Evolutionary conservation across 352 stramenopile genomes (phyloP), one percentile per base, ranked within the genome.

Genomic region (Globisporangium barbulae): DNA sequence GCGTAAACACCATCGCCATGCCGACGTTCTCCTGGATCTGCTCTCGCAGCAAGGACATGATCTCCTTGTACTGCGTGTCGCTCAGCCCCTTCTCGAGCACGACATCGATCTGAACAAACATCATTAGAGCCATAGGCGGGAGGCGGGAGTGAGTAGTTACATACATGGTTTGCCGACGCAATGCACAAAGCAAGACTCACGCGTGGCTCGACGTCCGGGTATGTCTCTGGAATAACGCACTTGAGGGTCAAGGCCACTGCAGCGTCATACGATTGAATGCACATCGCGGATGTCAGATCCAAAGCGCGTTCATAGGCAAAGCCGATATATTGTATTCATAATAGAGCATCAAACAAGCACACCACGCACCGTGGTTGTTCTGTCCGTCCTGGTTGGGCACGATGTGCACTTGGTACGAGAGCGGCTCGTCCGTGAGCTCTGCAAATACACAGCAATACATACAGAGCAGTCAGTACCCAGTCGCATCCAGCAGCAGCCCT

Each of bases 1-100:
- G 58, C 53, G 83, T 93, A 71, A 91, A 96, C 63, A 94, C 88
- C 85, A 94, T 94, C 50, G 84, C 83, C 83, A 96, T 94, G 54
- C 85, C 85, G 56, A 90, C 75, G 64, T 94, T 94, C 63, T 94
- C 87, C 47, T 81, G 64, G 25, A 93, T 71, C 64, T 94, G 85
- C 44, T 82, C 64, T 25, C 66, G 59, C 59, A 96, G 63, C 55
- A 96, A 60, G 53, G 77, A 54, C 61, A 84, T 78, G 57, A 94
- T 78, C 61, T 94, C 87, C 67, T 92, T 93, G 61, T 86, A 62
- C 63, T 96, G 87, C 49, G 79, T 76, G 56, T 93, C 83, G 49
- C 75, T 87, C 50, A 96, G 61, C 17, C 87, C 87, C 59, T 93
- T 93, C 53, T 93, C 83, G 56, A 94, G 58, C 17, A 89, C 59